Evolutionary conservation across 2,329 filamentous ascomycete genomes (phyloP).

Genomic region (Aspergillus sp.): DNA sequence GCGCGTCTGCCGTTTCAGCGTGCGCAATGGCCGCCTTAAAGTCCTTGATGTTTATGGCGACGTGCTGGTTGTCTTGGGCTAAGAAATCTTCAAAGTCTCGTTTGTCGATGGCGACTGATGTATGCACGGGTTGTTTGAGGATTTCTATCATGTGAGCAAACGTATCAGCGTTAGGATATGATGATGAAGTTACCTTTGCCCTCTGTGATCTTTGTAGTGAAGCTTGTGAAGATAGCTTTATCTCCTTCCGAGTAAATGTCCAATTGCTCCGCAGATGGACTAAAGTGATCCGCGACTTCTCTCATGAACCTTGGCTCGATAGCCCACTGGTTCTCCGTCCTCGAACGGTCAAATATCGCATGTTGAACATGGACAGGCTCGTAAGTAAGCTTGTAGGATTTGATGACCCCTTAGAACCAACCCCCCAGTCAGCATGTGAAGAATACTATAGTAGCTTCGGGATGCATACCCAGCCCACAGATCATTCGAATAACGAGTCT

Average conservation of each 20-base stretch:
- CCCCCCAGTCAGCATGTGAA: not conserved
- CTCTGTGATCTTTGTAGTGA: slow-evolving; percentile 55
- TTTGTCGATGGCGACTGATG: slow-evolving; percentile 54
- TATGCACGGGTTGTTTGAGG: slow-evolving; percentile 57
- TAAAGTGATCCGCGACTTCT: slow-evolving; percentile 58
- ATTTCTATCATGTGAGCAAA: slow-evolving; percentile 40
- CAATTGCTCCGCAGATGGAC: slow-evolving; percentile 55
- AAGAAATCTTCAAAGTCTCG: slow-evolving; percentile 54
- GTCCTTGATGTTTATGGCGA: slow-evolving; percentile 57
- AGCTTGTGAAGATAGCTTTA: slow-evolving; percentile 56
- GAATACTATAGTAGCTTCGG: not conserved
- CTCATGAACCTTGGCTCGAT: slow-evolving; percentile 50
- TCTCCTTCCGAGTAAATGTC: slow-evolving; percentile 53
- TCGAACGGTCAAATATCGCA: slow-evolving; percentile 53
- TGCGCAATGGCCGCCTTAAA: slow-evolving; percentile 58
- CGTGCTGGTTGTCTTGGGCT: slow-evolving; percentile 52
- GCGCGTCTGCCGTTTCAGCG: slow-evolving; percentile 50
- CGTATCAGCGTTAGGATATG: slow-evolving; percentile 5
- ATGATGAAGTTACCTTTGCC: slow-evolving; percentile 43
- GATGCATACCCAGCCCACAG: slow-evolving; percentile 47
- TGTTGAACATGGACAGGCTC: slow-evolving; percentile 55
- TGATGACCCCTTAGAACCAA: slow-evolving; percentile 46
- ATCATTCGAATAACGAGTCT: slow-evolving; percentile 55
- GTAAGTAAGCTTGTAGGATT: slow-evolving; percentile 58
- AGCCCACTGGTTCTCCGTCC: slow-evolving; percentile 51